Evolutionary conservation across 164 flowering plant genomes (phyloP), one percentile per base, ranked within the genome.

Genomic region (Warburgia ugandensis): DNA sequence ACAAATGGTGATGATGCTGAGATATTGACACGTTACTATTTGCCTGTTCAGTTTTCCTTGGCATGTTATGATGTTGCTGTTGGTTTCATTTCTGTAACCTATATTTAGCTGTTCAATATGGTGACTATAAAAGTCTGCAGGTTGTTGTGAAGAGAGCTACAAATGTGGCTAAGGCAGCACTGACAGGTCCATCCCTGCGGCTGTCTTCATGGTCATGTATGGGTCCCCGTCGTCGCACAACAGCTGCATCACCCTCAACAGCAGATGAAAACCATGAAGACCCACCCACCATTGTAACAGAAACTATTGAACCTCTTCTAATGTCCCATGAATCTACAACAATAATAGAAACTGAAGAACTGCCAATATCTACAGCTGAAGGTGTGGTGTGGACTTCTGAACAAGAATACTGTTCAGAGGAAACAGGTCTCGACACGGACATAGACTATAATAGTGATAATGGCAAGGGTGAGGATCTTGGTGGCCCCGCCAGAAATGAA

Each of bases 131-230:
- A 42, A 33, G 16, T 48, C 29, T 50, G 29, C 58, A 88, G 98
- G 94, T 89, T 52, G 96, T 92, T 49, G 86, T 92, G 91, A 88
- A 55, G 65, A 77, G 91, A 64, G 98, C 98, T 4, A 86, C 80
- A 52, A 87, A 73, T 65, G 87, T 87, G 79, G 96, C 96, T 59
- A 80, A 76, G 62, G 88, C 91, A 45, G 94, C 97, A 47, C 81
- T 74, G 90, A 63, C 77, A 35, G 81, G 92, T 8, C 96, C 94
- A 2, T 19, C 72, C 23, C 67, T 87, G 28, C 55, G 44, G 35
- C 61, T 87, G 47, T 74, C 91, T 29, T 78, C 96, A 13, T 92
- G 96, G 96, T 85, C 98, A 43, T 92, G 98, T 73, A 87, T 87
- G 44, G 94, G 95, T 9, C 85, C 91, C 21, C 92, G 95, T n/a